phyloP scores from a whole-genome alignment of 225 moss, liverwort and hornwort genomes.

The Marchantia polymorpha region DNA sequence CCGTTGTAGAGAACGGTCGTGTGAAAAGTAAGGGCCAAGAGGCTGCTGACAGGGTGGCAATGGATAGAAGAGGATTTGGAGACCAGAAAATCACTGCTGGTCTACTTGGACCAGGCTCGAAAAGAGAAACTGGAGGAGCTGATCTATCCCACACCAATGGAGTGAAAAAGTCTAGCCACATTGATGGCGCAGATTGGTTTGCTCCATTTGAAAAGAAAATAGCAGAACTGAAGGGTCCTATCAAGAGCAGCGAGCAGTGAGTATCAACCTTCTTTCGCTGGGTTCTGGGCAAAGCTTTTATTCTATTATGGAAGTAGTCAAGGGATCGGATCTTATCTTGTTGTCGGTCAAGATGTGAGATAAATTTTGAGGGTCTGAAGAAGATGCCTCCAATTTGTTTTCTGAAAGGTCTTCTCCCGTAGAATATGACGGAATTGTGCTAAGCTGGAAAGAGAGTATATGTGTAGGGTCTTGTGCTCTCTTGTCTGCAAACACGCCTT shows the following conservation, averaged over 20 bases:
- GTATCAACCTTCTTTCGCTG: constrained; percentile 23
- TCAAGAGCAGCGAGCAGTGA: constrained; percentile 69
- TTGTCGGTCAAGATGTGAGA: too few relatives aligned
- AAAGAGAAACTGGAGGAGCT: constrained; percentile 41
- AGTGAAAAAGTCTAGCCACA: constrained; percentile 56
- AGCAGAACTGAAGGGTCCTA: constrained; percentile 69
- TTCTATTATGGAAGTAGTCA: too few relatives aligned
- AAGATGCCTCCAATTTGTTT: too few relatives aligned
- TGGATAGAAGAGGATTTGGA: constrained; percentile 48
- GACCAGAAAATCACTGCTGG: constrained; percentile 51
- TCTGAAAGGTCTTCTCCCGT: too few relatives aligned
- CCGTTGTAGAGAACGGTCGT: constrained; percentile 54
- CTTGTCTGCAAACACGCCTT: too few relatives aligned
- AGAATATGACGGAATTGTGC: too few relatives aligned
- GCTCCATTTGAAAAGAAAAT: constrained; percentile 62
- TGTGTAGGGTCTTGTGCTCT: too few relatives aligned
- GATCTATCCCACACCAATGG: constrained; percentile 55
- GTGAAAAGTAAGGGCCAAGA: constrained; percentile 57
- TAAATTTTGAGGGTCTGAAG: too few relatives aligned
- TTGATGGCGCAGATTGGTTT: constrained; percentile 60
- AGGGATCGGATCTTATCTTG: too few relatives aligned
- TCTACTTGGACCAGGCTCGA: constrained; percentile 68
- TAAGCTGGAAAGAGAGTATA: too few relatives aligned
- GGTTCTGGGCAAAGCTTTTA: background rate
- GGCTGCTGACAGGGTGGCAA: constrained; percentile 47